A percentile compares a stretch with the other conserved stretches of the same genome.
phyloP scores from a whole-genome alignment of 805 yeast genomes.

The Phaffomyces antillensis region DNA sequence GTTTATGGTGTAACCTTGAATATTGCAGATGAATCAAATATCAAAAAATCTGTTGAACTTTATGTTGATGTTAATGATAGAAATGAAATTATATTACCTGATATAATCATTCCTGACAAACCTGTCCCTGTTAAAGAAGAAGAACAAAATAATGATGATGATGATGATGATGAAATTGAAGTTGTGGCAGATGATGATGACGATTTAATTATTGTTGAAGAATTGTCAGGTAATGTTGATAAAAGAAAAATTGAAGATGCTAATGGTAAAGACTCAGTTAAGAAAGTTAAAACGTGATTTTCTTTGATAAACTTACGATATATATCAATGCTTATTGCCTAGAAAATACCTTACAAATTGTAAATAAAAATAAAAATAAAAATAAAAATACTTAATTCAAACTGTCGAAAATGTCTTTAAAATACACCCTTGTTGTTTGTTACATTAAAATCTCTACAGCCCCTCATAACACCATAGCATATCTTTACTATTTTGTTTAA shows the following conservation, averaged over 20 bases:
- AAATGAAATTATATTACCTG: conserved; percentile 24
- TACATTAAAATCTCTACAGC: too few species aligned
- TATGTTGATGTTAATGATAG: conserved; percentile 32
- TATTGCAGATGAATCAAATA: conserved; percentile 76
- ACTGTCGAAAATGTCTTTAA: too few species aligned
- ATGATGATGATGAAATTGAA: conserved; percentile 14
- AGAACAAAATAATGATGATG: conserved; percentile 19
- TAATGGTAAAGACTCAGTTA: not conserved
- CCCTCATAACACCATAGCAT: too few species aligned
- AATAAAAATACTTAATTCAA: too few species aligned
- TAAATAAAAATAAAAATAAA: too few species aligned
- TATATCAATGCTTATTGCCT: too few species aligned
- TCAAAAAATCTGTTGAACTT: conserved; percentile 54
- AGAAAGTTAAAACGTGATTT: conserved; percentile 7
- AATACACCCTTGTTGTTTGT: too few species aligned
- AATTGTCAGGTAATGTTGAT: conserved; percentile 6
- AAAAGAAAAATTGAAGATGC: conserved; percentile 17
- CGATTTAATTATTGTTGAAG: conserved; percentile 16
- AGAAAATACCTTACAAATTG: too few species aligned
- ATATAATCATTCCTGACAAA: conserved; percentile 26
- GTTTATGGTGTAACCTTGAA: conserved; percentile 54
- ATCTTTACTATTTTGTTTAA: too few species aligned
- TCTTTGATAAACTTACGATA: too few species aligned
- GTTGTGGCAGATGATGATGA: conserved; percentile 12
- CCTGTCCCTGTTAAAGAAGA: conserved; percentile 16